Evolutionary conservation across 2,329 filamentous ascomycete genomes (phyloP).

Genomic region (Trichophyton benhamiae): DNA sequence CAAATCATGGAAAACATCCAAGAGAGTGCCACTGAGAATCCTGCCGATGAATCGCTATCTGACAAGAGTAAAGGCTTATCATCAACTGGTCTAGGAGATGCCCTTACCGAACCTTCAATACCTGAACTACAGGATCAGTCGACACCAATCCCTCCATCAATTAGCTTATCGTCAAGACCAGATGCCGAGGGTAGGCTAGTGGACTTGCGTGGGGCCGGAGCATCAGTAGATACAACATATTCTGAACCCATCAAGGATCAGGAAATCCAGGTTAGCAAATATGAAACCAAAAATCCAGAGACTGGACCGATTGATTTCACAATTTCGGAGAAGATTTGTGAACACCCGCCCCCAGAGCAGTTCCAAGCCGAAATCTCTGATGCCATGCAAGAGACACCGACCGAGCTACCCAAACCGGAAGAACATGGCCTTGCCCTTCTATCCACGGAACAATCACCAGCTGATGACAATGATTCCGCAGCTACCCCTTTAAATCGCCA

Average conservation of each 20-base stretch:
- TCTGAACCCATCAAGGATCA: background rate
- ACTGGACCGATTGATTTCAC: background rate
- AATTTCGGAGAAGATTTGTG: background rate
- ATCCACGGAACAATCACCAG: background rate
- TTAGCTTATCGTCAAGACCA: background rate
- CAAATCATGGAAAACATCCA: background rate
- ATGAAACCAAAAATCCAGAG: background rate
- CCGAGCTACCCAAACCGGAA: background rate
- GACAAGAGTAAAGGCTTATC: background rate
- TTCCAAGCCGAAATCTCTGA: background rate
- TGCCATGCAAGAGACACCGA: background rate
- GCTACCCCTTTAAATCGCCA: background rate
- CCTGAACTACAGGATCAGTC: background rate
- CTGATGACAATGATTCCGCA: background rate
- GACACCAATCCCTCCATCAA: background rate
- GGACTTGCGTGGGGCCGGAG: background rate
- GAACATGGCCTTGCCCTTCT: background rate
- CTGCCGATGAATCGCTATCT: background rate
- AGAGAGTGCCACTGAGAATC: background rate
- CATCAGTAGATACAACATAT: too few relatives aligned
- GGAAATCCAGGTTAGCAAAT: background rate
- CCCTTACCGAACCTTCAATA: background rate
- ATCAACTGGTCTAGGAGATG: background rate
- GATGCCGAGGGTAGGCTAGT: background rate
- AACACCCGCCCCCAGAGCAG: background rate